phyloP scores from a whole-genome alignment of 192 early-diverging fungal genomes.

The Jimgerdemannia lactiflua region DNA sequence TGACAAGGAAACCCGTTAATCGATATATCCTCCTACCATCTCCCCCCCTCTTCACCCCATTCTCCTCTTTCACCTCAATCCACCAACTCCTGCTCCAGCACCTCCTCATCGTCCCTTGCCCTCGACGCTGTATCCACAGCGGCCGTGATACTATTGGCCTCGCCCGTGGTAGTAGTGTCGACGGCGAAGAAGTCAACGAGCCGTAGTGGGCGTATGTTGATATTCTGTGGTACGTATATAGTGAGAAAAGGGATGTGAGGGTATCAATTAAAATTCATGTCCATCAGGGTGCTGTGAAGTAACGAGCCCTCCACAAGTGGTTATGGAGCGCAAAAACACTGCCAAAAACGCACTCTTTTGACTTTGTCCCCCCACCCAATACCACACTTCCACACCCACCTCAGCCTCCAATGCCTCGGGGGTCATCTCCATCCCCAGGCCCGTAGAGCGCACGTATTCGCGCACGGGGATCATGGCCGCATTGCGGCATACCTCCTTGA shows the following conservation, averaged over 20 bases:
- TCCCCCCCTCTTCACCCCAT: background rate
- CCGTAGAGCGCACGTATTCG: constrained; percentile 67
- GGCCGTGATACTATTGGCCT: background rate
- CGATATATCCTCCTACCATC: too few relatives aligned
- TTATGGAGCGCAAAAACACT: background rate
- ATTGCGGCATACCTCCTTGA: constrained; percentile 97
- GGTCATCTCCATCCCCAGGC: constrained; percentile 13
- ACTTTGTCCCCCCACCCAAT: background rate
- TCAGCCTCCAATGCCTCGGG: constrained; percentile 22
- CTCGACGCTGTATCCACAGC: background rate
- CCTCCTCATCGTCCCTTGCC: background rate
- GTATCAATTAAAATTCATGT: background rate
- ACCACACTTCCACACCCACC: constrained; percentile 9
- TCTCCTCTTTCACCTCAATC: background rate
- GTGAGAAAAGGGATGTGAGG: background rate
- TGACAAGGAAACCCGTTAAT: too few relatives aligned
- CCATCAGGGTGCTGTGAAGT: background rate
- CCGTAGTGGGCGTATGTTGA: constrained; percentile 20
- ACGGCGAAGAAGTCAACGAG: constrained; percentile 22
- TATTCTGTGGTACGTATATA: constrained; percentile 12
- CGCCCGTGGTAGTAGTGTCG: constrained; percentile 7
- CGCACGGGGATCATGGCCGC: constrained; percentile 95
- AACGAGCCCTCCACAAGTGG: too few relatives aligned
- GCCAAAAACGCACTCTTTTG: background rate
- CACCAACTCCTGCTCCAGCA: background rate